A percentile compares a stretch with the other conserved stretches of the same genome.
These are phyloP conservation scores for Corylus heterophylla DNA, from an alignment of 306 rosid genomes.

Conservation along the genomic window DNA sequence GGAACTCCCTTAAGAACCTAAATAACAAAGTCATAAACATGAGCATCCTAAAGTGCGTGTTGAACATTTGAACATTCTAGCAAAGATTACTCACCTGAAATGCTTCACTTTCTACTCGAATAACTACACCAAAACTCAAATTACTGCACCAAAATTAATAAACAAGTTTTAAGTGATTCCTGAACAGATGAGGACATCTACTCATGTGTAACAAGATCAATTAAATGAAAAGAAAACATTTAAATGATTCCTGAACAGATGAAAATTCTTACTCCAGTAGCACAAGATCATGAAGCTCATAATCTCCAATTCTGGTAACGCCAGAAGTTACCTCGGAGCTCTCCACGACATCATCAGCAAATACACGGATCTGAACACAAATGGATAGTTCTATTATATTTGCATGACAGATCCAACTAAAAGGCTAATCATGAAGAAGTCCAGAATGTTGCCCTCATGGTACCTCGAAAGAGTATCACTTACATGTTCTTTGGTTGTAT, in stretches of 20 bases:
- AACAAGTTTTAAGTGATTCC: background rate
- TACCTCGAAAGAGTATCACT: conserved; percentile 33
- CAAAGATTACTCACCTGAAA: conserved; percentile 64
- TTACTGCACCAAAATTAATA: conserved; percentile 64
- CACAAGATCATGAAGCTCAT: conserved; percentile 97
- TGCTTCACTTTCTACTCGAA: conserved; percentile 97
- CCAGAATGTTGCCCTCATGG: background rate
- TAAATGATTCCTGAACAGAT: conserved; percentile 10
- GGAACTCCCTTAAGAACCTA: conserved; percentile 97
- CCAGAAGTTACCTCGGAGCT: conserved; percentile 97
- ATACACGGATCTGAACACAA: conserved; percentile 76
- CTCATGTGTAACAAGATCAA: background rate
- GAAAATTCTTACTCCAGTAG: conserved; percentile 70
- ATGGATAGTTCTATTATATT: conserved; percentile 25
- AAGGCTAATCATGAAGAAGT: conserved; percentile 18
- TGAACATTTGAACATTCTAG: background rate
- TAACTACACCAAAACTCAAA: conserved; percentile 85
- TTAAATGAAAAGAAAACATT: background rate
- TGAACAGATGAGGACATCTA: conserved; percentile 18
- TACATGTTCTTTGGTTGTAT: conserved; percentile 96
- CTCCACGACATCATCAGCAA: conserved; percentile 99
- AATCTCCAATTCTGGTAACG: conserved; percentile 88
- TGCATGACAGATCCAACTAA: conserved; percentile 10
- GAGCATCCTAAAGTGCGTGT: conserved; percentile 8
- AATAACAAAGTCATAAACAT: conserved; percentile 16